These are phyloP conservation scores for Guadua angustifolia DNA, from an alignment of 176 grass and related monocot species.

Conservation along the genomic window DNA sequence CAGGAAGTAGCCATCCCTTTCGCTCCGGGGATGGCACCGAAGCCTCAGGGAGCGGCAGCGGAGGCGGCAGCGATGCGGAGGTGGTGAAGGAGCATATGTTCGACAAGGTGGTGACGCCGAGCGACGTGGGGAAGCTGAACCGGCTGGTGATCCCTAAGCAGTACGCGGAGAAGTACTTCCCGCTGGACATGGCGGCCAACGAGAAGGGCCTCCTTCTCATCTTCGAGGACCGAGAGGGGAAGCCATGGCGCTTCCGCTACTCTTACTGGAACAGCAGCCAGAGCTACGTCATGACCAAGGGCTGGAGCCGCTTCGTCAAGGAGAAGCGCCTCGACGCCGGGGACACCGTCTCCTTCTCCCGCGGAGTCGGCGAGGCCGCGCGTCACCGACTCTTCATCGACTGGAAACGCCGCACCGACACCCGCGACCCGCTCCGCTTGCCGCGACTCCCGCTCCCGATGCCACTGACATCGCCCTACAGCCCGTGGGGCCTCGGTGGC, in stretches of 20 bases:
- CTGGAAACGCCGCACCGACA: constrained; percentile 80
- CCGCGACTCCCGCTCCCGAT: constrained; percentile 50
- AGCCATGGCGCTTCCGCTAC: constrained; percentile 98
- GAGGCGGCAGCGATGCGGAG: background rate
- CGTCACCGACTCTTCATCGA: constrained; percentile 82
- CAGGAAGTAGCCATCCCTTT: constrained; percentile 44
- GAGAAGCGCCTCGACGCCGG: constrained; percentile 94
- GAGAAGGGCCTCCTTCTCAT: constrained; percentile 82
- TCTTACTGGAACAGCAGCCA: constrained; percentile 99
- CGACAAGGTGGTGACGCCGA: constrained; percentile 97
- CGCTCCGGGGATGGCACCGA: constrained; percentile 49
- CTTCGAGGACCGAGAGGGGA: constrained; percentile 91
- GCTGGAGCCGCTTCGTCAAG: constrained; percentile 99
- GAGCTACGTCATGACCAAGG: constrained; percentile 99
- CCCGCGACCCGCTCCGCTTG: constrained; percentile 47
- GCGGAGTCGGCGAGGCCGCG: constrained; percentile 58
- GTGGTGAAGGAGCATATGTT: constrained; percentile 96
- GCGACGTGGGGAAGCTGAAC: constrained; percentile 98
- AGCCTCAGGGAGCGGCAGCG: constrained; percentile 46
- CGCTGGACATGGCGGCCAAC: constrained; percentile 68
- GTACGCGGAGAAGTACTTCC: constrained; percentile 97
- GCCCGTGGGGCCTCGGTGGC: constrained; percentile 45
- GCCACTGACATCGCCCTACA: constrained; percentile 36
- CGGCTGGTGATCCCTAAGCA: constrained; percentile 98
- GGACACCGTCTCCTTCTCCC: constrained; percentile 92